phyloP scores from a whole-genome alignment of 2,329 filamentous ascomycete species.

The Dryadomyces sulphureus region DNA sequence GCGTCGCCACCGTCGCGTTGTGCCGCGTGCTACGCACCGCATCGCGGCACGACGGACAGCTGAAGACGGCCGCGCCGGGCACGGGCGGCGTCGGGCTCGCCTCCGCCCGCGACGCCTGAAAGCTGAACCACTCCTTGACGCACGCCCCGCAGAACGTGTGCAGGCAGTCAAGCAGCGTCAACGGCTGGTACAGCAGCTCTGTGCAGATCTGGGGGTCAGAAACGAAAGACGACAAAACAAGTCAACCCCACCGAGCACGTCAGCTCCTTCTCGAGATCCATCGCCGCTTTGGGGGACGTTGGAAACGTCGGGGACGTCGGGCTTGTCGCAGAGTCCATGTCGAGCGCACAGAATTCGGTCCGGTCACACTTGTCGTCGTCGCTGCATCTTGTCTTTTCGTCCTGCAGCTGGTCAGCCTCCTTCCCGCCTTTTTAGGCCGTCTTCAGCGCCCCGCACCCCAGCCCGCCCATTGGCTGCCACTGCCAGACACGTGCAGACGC shows the following conservation, averaged over 20 bases:
- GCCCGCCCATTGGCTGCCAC: background rate
- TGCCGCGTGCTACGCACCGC: slow-evolving; percentile 73
- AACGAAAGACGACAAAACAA: background rate
- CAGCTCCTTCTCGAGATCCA: slow-evolving; percentile 84
- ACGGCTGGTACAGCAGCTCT: slow-evolving; percentile 79
- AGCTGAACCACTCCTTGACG: slow-evolving; percentile 89
- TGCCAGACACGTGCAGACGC: background rate
- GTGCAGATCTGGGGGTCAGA: slow-evolving; percentile 65
- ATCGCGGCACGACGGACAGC: slow-evolving; percentile 85
- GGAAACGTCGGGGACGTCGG: background rate
- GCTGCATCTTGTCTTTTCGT: background rate
- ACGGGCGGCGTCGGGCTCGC: slow-evolving; percentile 32
- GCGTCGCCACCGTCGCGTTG: slow-evolving; percentile 78
- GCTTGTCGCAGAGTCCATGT: slow-evolving; percentile 33
- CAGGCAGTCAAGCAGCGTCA: slow-evolving; percentile 83
- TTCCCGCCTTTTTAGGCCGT: background rate
- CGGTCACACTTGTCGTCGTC: background rate
- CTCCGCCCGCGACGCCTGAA: slow-evolving; percentile 50
- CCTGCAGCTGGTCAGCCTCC: background rate
- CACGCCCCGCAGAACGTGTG: slow-evolving; percentile 95
- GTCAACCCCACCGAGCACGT: slow-evolving; percentile 68
- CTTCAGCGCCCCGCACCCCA: background rate
- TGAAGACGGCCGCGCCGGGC: slow-evolving; percentile 45
- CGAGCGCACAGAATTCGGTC: background rate
- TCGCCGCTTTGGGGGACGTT: slow-evolving; percentile 28